Evolutionary conservation across 2,329 filamentous ascomycete genomes (phyloP).

Genomic region (Phyllosticta citriasiana): DNA sequence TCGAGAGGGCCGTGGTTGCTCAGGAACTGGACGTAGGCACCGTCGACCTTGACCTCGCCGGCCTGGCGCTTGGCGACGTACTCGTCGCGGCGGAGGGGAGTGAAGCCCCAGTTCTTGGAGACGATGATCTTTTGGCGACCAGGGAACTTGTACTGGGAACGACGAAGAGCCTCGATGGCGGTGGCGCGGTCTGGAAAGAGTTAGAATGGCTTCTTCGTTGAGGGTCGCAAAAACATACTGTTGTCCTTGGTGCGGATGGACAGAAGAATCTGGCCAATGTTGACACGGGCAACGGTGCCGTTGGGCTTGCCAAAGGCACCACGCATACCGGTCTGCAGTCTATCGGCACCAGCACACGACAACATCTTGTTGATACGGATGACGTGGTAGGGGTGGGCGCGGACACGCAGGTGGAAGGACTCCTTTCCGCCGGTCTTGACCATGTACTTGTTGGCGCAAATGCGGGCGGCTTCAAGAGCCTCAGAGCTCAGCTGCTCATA

Average conservation of each 20-base stretch:
- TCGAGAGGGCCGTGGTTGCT: conserved; percentile 80
- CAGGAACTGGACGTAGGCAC: conserved; percentile 99
- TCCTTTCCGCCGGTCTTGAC: conserved; percentile 61
- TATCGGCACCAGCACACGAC: conserved; percentile 99
- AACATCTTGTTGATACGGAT: conserved; percentile 99
- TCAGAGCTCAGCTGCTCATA: conserved; percentile 99
- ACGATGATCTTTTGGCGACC: conserved; percentile 99
- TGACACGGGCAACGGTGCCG: conserved; percentile 97
- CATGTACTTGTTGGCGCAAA: conserved; percentile 98
- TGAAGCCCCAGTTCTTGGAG: conserved; percentile 99
- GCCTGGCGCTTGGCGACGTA: conserved; percentile 92
- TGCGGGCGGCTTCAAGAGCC: conserved; percentile 98
- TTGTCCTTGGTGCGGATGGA: conserved; percentile 94
- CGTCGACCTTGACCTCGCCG: conserved; percentile 90
- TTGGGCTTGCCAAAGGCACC: conserved; percentile 99
- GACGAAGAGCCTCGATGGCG: conserved; percentile 96
- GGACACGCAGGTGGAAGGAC: conserved; percentile 61
- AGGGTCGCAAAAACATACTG: conserved; percentile 10
- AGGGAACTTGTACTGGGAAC: conserved; percentile 99
- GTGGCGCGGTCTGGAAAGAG: conserved; percentile 56
- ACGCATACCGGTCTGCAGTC: conserved; percentile 99
- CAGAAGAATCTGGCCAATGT: conserved; percentile 99
- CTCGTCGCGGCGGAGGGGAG: conserved; percentile 92
- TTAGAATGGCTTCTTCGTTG: background rate
- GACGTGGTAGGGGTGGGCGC: conserved; percentile 99